A percentile compares a stretch with the other conserved stretches of the same genome.
phyloP scores from a whole-genome alignment of 345 rosid species.

The Murraya koenigii region DNA sequence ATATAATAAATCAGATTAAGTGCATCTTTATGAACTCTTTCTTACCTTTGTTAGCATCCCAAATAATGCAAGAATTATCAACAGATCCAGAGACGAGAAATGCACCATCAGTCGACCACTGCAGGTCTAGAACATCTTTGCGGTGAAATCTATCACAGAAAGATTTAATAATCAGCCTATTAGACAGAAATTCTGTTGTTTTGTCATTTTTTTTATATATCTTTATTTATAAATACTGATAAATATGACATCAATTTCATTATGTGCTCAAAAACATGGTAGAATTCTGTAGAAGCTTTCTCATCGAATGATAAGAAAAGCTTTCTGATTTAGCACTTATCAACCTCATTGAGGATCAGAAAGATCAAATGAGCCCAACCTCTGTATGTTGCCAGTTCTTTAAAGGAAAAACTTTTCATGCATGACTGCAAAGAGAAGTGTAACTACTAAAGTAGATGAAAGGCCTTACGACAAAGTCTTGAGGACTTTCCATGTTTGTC shows the following conservation, averaged over 20 bases:
- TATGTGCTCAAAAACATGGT: not conserved
- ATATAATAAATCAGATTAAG: not conserved
- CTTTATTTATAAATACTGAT: not conserved
- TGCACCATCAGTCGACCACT: constrained; percentile 82
- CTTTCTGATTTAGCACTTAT: not conserved
- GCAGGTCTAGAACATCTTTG: constrained; percentile 86
- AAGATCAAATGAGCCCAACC: not conserved
- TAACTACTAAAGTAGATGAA: constrained; percentile 5
- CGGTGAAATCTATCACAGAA: constrained; percentile 69
- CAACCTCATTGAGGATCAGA: not conserved
- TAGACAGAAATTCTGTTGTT: not conserved
- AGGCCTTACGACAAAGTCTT: constrained; percentile 68
- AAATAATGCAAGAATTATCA: constrained; percentile 93
- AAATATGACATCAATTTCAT: not conserved
- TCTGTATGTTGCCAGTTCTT: not conserved
- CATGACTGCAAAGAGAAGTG: constrained; percentile 13
- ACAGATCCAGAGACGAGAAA: constrained; percentile 93
- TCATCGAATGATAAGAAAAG: not conserved
- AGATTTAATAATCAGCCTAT: not conserved
- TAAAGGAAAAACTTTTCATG: not conserved
- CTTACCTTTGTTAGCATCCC: constrained; percentile 92
- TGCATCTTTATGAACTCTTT: constrained; percentile 3
- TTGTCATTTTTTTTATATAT: not conserved
- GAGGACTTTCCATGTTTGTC: constrained; percentile 83
- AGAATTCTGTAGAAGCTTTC: not conserved